Conservation (phyloP, 2,329 filamentous ascomycete species). For the Elsinoe perseae region DNA sequence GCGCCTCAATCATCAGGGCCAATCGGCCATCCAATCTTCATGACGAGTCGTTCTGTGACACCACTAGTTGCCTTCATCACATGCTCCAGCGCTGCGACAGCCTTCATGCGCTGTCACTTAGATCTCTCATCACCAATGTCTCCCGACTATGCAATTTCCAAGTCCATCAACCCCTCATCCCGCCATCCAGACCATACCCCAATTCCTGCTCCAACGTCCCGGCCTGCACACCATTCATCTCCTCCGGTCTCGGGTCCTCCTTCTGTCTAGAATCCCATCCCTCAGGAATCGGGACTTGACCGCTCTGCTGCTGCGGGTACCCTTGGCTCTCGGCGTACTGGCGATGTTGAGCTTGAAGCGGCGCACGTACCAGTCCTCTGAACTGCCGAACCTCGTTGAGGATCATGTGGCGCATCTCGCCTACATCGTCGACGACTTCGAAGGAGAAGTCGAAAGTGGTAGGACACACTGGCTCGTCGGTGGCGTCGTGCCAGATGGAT, state of each 20-base stretch:
- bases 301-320: constrained; percentile 34
- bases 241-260: constrained; percentile 56
- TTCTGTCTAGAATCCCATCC: constrained; percentile 42
- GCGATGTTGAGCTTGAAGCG: constrained; percentile 40
- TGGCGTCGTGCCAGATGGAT: constrained; percentile 96
- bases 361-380: constrained; percentile 44
- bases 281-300: constrained; percentile 55
- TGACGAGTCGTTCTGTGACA: constrained; percentile 13
- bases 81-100: neutral
- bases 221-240: constrained; percentile 24
- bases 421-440: constrained; percentile 91
- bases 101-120: too few relatives aligned
- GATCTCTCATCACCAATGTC: neutral
- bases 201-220: constrained; percentile 40
- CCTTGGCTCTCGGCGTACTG: constrained; percentile 34
- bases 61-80: neutral
- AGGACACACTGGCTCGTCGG: constrained; percentile 88
- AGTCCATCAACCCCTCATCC: constrained; percentile 1
- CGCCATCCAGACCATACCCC: constrained; percentile 35
- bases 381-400: constrained; percentile 88
- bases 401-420: constrained; percentile 95
- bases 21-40: neutral
- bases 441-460: constrained; percentile 97
- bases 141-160: too few relatives aligned
- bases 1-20: neutral